These are phyloP conservation scores for Peronospora tabacina DNA, from an alignment of 352 stramenopile species.

Conservation along the genomic window DNA sequence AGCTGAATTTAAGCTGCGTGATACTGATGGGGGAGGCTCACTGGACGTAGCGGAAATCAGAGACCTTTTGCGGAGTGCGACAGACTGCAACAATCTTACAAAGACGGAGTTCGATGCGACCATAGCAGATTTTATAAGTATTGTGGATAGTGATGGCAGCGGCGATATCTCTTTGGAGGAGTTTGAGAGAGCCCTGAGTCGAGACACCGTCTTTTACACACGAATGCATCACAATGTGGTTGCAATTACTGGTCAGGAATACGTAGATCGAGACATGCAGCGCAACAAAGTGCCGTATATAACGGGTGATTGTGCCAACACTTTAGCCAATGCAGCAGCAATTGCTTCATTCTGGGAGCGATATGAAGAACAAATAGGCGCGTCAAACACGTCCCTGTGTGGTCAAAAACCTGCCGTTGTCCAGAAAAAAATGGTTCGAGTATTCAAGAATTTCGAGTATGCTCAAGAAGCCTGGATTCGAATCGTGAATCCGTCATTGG, in stretches of 20 bases:
- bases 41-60: conserved; percentile 65
- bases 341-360: conserved; percentile 64
- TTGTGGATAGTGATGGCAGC: conserved; percentile 75
- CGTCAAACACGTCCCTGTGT: conserved; percentile 48
- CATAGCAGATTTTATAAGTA: conserved; percentile 61
- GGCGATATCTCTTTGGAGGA: conserved; percentile 82
- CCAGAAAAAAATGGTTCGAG: conserved; percentile 84
- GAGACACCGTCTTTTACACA: conserved; percentile 64
- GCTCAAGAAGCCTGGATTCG: conserved; percentile 80
- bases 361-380: conserved; percentile 64
- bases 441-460: conserved; percentile 84
- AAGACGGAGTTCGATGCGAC: conserved; percentile 69
- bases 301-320: conserved; percentile 26
- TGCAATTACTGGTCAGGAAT: conserved; percentile 69
- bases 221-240: conserved; percentile 54
- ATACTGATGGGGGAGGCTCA: conserved; percentile 63
- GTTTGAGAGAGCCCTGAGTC: conserved; percentile 62
- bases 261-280: conserved; percentile 52
- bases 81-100: conserved; percentile 66
- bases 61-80: conserved; percentile 49
- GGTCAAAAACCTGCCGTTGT: conserved; percentile 44
- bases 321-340: conserved; percentile 48
- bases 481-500: conserved; percentile 66
- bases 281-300: conserved; percentile 65
- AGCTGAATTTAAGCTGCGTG: conserved; percentile 59